Evolutionary conservation across 2,329 filamentous ascomycete species (phyloP).

Genomic region (Colletotrichum sojae): DNA sequence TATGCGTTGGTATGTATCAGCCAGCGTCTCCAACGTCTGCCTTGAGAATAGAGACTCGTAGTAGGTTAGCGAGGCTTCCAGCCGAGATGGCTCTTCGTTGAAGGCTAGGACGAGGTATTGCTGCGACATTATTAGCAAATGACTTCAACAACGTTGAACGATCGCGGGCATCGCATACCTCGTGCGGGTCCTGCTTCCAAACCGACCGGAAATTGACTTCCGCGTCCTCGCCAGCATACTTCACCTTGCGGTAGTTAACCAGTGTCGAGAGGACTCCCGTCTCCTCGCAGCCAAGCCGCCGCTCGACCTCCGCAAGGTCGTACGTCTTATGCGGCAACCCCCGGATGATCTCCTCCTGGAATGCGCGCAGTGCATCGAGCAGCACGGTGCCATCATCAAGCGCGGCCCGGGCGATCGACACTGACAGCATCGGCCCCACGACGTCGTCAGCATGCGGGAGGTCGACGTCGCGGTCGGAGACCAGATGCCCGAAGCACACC

Average conservation of each 20-base stretch:
- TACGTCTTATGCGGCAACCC: constrained; percentile 18
- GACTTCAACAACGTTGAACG: neutral
- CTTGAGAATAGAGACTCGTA: constrained; percentile 25
- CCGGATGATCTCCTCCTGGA: constrained; percentile 25
- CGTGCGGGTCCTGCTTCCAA: constrained; percentile 37
- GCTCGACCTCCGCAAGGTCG: constrained; percentile 24
- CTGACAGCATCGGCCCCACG: constrained; percentile 17
- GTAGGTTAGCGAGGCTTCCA: constrained; percentile 21
- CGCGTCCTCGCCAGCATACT: neutral
- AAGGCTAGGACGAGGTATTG: constrained; percentile 24
- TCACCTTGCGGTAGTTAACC: constrained; percentile 25
- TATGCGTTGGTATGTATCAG: neutral
- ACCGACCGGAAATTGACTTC: constrained; percentile 2
- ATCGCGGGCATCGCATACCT: neutral
- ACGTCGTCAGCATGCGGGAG: constrained; percentile 14
- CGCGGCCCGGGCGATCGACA: neutral
- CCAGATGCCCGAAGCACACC: constrained; percentile 23
- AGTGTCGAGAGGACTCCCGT: constrained; percentile 20
- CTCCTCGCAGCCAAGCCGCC: constrained; percentile 5
- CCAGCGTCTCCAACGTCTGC: neutral
- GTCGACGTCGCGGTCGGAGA: constrained; percentile 25
- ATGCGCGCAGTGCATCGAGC: neutral
- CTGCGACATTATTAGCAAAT: neutral
- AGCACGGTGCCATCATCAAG: neutral
- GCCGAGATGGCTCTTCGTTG: constrained; percentile 8